Evolutionary conservation across 2,329 filamentous ascomycete species (phyloP).

Genomic region (Lachnellula arida): DNA sequence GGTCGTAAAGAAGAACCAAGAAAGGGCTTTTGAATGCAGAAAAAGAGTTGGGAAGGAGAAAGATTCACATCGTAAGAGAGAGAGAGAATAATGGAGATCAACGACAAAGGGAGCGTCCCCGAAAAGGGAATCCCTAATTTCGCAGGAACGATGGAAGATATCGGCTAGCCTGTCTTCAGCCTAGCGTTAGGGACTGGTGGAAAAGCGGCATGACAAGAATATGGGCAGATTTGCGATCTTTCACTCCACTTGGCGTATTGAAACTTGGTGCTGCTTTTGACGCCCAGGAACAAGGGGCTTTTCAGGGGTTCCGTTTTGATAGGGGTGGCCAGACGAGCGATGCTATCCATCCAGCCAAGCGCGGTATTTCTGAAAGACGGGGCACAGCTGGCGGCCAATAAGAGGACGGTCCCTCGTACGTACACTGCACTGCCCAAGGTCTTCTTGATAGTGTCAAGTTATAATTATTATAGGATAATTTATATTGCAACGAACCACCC

Average conservation of each 20-base stretch:
- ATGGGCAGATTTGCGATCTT: too few relatives aligned
- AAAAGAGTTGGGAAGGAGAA: conserved; percentile 14
- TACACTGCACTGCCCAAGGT: too few relatives aligned
- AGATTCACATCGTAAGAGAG: conserved; percentile 4
- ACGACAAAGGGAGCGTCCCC: conserved; percentile 1
- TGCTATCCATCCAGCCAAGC: too few relatives aligned
- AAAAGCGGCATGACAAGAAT: too few relatives aligned
- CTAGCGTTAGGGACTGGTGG: neutral
- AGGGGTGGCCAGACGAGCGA: neutral
- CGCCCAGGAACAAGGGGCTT: neutral
- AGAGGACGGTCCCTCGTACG: too few relatives aligned
- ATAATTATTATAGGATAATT: too few relatives aligned
- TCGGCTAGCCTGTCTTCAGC: neutral
- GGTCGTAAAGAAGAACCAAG: conserved; percentile 17
- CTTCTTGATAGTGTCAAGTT: too few relatives aligned
- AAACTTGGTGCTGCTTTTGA: too few relatives aligned
- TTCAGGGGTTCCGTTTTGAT: neutral
- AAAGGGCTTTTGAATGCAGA: conserved; percentile 8
- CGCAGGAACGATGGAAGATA: neutral
- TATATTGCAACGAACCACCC: too few relatives aligned
- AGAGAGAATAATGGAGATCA: conserved; percentile 4
- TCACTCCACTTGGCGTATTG: too few relatives aligned
- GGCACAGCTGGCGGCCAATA: too few relatives aligned
- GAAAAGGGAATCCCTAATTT: conserved; percentile 1
- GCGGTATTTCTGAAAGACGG: too few relatives aligned